Conservation (phyloP, 2,329 filamentous ascomycete species). For the Epichloe scottii region DNA sequence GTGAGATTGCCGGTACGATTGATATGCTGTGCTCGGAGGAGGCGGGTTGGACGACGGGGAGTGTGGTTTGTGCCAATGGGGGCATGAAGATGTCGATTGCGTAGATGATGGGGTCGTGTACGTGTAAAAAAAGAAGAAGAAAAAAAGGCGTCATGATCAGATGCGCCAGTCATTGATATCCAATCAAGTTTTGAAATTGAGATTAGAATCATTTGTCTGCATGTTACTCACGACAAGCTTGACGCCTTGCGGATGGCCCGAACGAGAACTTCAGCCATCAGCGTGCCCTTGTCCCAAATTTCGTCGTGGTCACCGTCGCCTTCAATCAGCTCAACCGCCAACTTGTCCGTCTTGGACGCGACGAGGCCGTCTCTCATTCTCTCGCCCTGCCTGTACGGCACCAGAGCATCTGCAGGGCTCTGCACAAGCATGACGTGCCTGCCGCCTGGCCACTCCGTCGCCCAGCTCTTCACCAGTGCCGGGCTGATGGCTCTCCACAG, state of each 20-base stretch:
- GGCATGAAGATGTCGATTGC: slow-evolving; percentile 28
- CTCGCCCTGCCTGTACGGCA: slow-evolving; percentile 7
- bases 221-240: background rate
- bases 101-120: slow-evolving; percentile 3
- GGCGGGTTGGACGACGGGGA: slow-evolving; percentile 56
- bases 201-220: background rate
- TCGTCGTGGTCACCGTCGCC: slow-evolving; percentile 3
- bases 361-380: slow-evolving; percentile 3
- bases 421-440: slow-evolving; percentile 6
- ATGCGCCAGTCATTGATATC: background rate
- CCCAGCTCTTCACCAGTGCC: slow-evolving; percentile 8
- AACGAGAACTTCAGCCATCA: background rate
- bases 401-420: slow-evolving; percentile 6
- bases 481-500: slow-evolving; percentile 31
- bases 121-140: too few relatives aligned
- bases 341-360: background rate
- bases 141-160: too few relatives aligned
- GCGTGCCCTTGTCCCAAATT: slow-evolving; percentile 1
- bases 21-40: slow-evolving; percentile 59
- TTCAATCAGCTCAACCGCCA: background rate
- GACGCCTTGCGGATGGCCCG: background rate
- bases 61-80: slow-evolving; percentile 60
- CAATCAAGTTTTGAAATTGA: background rate
- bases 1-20: slow-evolving; percentile 56
- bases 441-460: slow-evolving; percentile 6